Percentiles rank a stretch among this genome's conserved stretches.
phyloP scores from a whole-genome alignment of 108 stramenopile species.

The Licmophora abbreviata region DNA sequence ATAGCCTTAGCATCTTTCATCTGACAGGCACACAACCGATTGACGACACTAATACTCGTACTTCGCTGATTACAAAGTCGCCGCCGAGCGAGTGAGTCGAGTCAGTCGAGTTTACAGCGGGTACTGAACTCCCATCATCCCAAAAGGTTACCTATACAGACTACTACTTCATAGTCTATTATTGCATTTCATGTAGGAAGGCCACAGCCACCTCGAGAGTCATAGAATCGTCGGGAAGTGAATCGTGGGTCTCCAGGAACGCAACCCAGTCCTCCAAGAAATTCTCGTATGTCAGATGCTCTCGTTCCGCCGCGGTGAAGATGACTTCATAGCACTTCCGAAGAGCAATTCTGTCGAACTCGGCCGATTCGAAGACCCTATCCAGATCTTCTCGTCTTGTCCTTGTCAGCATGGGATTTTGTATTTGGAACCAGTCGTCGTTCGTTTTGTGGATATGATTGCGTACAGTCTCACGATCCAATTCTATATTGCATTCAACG shows the following conservation, averaged over 20 bases:
- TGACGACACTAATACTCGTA: not conserved
- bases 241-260: slow-evolving; percentile 18
- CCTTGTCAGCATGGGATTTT: slow-evolving; percentile 60
- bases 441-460: slow-evolving; percentile 49
- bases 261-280: slow-evolving; percentile 80
- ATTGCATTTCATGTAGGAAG: slow-evolving; percentile 62
- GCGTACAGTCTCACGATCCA: slow-evolving; percentile 32
- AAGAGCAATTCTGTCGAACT: slow-evolving; percentile 29
- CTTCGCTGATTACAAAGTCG: not conserved
- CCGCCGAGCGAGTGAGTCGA: not conserved
- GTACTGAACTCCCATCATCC: not conserved
- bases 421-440: slow-evolving; percentile 54
- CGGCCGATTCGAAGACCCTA: slow-evolving; percentile 16
- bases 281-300: slow-evolving; percentile 61
- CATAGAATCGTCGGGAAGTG: slow-evolving; percentile 16
- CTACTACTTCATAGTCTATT: not conserved
- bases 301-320: slow-evolving; percentile 68
- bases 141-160: not conserved
- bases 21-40: not conserved
- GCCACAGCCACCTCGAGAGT: slow-evolving; percentile 31
- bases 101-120: not conserved
- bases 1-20: not conserved
- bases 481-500: not conserved
- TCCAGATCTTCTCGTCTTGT: slow-evolving; percentile 34
- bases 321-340: slow-evolving; percentile 39